Base-by-base conservation (phyloP, 179 eudicot species). In the Monotropa hypopitys region DNA sequence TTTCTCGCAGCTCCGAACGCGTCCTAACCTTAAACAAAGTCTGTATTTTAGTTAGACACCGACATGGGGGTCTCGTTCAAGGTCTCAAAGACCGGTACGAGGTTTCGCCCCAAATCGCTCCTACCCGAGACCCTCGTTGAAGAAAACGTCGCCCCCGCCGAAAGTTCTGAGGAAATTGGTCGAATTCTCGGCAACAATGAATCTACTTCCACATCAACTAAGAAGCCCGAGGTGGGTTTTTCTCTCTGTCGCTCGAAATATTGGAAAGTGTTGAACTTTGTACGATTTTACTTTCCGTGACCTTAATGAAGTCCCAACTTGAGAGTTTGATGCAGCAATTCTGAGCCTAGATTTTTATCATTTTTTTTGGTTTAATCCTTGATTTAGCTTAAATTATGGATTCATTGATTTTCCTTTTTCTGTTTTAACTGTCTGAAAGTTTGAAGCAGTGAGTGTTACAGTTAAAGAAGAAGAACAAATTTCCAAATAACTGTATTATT, bases 61-160 rank as follows among this genome's bases (percentile, higher is more conserved):
- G 65, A 71, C 46, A 93, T 94, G 97, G 91, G 92, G 81, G 77
- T 94, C 82, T 92, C 97, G 2, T 94, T 94, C 78, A 94, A 89
- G 86, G 92, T 94, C 61, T 89, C 97, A 5, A 90, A 83, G 56
- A 84, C 72, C 72, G 94, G 98, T 26, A 72, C 82, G 13, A 84
- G 88, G 83, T 87, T 83, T 82, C 86, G 85, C 57, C 94, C 90
- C 50, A 90, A 85, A 56, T 86, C 90, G 10, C 73, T 70, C 21
- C 71, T 59, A 53, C 47, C 82, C 4, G 85, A 84, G 5, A 61
- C 81, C 51, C 23, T 77, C 33, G 63, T 13, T 5, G 57, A 75
- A 53, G 80, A 51, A 70, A 82, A 81, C n/a, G 78, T 40, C 12
- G 73, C 54, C n/a, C n/a, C n/a, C 16, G 73, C 38, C 49, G 82